These are phyloP conservation scores for Inga oerstediana DNA, from an alignment of 306 rosid genomes.

Conservation along the genomic window DNA sequence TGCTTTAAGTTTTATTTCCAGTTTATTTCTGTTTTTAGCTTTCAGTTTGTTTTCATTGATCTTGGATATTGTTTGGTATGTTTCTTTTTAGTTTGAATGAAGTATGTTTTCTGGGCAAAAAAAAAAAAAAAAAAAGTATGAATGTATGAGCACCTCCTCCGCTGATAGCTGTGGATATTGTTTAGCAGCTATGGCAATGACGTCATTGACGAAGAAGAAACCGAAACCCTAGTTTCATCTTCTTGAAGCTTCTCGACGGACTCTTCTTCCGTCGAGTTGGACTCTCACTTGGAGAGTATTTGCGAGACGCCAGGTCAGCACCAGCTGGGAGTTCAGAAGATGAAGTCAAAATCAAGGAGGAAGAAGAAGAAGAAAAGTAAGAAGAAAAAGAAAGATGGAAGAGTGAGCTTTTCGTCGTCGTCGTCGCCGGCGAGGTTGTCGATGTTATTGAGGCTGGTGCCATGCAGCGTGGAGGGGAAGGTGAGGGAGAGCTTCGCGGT, in stretches of 20 bases:
- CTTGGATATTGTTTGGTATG: too few species aligned
- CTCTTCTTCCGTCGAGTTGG: conserved; percentile 29
- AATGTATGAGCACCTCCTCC: conserved; percentile 64
- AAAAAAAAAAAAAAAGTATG: too few species aligned
- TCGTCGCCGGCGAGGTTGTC: conserved; percentile 62
- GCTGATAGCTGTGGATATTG: conserved; percentile 48
- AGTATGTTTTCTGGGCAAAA: too few species aligned
- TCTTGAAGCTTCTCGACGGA: conserved; percentile 58
- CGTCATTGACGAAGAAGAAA: conserved; percentile 45
- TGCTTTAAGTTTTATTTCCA: too few species aligned
- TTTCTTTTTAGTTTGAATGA: too few species aligned
- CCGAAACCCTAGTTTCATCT: conserved; percentile 59
- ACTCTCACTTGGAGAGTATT: conserved; percentile 32
- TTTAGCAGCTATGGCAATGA: conserved; percentile 48
- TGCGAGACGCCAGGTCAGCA: conserved; percentile 28
- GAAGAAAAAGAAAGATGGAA: not conserved
- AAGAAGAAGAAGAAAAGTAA: not conserved
- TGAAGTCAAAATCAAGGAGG: not conserved
- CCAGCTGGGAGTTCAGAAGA: conserved; percentile 32
- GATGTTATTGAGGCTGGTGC: conserved; percentile 49
- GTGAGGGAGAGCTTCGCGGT: conserved; percentile 56
- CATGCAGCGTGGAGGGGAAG: conserved; percentile 23
- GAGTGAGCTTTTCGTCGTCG: conserved; percentile 26
- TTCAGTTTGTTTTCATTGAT: too few species aligned
- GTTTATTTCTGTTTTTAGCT: too few species aligned